phyloP scores from a whole-genome alignment of 2,329 filamentous ascomycete genomes.

The Malbranchea cinnamomea region DNA sequence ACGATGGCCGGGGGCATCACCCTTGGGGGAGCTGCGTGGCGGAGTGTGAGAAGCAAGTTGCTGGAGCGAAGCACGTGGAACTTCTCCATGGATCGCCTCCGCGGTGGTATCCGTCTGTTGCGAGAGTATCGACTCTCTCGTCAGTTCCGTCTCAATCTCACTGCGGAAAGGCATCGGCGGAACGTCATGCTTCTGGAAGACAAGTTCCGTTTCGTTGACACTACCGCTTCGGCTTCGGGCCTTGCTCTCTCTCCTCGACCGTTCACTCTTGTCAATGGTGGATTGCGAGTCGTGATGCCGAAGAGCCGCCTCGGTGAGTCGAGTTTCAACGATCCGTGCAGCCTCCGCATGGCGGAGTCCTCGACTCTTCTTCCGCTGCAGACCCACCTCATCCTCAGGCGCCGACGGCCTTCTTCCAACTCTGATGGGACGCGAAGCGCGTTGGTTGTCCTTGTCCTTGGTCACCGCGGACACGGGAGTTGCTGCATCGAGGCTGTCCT shows the following conservation, averaged over 20 bases:
- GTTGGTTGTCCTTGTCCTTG: conserved; percentile 38
- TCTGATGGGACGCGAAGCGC: conserved; percentile 34
- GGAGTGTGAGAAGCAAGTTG: conserved; percentile 37
- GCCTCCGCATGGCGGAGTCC: conserved; percentile 40
- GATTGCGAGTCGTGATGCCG: conserved; percentile 51
- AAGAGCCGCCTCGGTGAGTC: conserved; percentile 47
- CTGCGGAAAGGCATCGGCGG: conserved; percentile 82
- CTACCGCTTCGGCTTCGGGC: conserved; percentile 37
- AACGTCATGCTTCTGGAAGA: conserved; percentile 41
- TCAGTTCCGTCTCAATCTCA: conserved; percentile 74
- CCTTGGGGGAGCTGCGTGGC: background rate
- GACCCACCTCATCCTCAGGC: conserved; percentile 37
- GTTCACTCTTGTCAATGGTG: too few species aligned
- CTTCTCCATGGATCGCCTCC: conserved; percentile 51
- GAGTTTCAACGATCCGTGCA: conserved; percentile 39
- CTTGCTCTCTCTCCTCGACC: conserved; percentile 21
- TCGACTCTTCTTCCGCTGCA: conserved; percentile 40
- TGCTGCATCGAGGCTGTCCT: conserved; percentile 25
- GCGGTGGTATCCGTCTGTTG: conserved; percentile 60
- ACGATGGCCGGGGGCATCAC: background rate
- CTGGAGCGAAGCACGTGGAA: conserved; percentile 42
- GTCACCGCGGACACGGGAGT: conserved; percentile 12
- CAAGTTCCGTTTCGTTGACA: conserved; percentile 34
- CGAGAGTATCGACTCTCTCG: conserved; percentile 72
- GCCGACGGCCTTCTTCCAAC: conserved; percentile 30